Evolutionary conservation across 805 yeast genomes (phyloP), one percentile per base, ranked within the genome.

Genomic region (Lipomyces sp.): DNA sequence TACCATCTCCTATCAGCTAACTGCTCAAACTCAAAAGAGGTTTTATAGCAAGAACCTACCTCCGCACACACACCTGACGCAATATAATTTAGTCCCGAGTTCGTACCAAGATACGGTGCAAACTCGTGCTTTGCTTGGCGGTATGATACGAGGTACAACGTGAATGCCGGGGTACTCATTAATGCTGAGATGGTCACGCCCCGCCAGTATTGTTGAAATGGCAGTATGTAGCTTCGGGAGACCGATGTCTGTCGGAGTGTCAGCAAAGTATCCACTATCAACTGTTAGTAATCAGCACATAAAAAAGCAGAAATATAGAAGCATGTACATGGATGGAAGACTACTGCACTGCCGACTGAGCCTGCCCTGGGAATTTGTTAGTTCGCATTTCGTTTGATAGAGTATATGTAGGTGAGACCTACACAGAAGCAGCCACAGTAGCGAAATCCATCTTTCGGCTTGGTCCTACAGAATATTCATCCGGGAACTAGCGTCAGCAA

Each of bases 81-180:
- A 11, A 62, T 35, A 50, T 68, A 68, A 6, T 64, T 63, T 15
- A 39, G 15, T 13, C 66, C 69, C 3, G 67, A 60, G 18, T 66
- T 66, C 4, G 33, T 29, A 3, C 70, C 71, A 11, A 62, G 50
- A 24, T 59, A 24, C 15, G 65, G 45, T 3, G 65, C 57, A 4
- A 80, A 72, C 57, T 65, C 73, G 48, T 69, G 63, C 67, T 80
- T 80, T 50, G 77, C 71, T 63, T 80, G 78, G 15, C 82, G 73
- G 69, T 80, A 80, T 4, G 82, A 74, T 8, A 78, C 80, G 63
- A 80, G 70, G 68, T 79, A 80, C 5, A 78, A 73, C 15, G 81
- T 74, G 68, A 77, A 79, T 3, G 82, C 82, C 0, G 83, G 82
- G 1, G 81, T 78, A 29, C 79, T 74, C 29, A 80, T 71, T 7